Percentiles rank a stretch among this genome's conserved stretches.
These are phyloP conservation scores for Backusella australiensis DNA, from an alignment of 192 early-diverging fungal genomes.

Conservation along the genomic window DNA sequence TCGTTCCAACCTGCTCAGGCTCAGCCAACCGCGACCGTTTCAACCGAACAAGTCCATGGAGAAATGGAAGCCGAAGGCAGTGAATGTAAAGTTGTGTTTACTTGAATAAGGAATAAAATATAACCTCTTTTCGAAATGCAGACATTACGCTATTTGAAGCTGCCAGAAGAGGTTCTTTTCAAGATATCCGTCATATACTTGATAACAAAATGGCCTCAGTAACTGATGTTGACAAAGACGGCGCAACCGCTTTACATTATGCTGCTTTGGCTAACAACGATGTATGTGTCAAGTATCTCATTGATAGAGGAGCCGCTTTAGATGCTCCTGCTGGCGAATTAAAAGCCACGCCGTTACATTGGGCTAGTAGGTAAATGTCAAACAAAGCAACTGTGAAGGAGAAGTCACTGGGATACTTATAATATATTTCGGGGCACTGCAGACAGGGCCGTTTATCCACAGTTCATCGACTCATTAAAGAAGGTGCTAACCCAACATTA, in stretches of 20 bases:
- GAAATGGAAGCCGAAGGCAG: neutral
- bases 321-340: slow-evolving; percentile 76
- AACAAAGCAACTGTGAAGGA: neutral
- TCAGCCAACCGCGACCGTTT: neutral
- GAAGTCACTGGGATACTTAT: neutral
- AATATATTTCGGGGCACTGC: neutral
- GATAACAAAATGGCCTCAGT: slow-evolving; percentile 50
- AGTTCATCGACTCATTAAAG: slow-evolving; percentile 68
- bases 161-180: slow-evolving; percentile 67
- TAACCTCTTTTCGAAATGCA: neutral
- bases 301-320: slow-evolving; percentile 75
- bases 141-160: slow-evolving; percentile 60
- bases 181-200: slow-evolving; percentile 49
- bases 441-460: slow-evolving; percentile 73
- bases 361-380: slow-evolving; percentile 74
- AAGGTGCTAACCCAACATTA: slow-evolving; percentile 72
- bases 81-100: slow-evolving; percentile 3
- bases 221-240: slow-evolving; percentile 61
- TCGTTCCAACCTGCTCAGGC: neutral
- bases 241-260: slow-evolving; percentile 81
- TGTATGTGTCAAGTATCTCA: slow-evolving; percentile 67
- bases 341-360: slow-evolving; percentile 88
- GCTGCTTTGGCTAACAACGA: slow-evolving; percentile 78
- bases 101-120: neutral
- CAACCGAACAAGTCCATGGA: neutral